Conservation (phyloP, 2,329 filamentous ascomycete species). For the Thielaviopsis punctulata region DNA sequence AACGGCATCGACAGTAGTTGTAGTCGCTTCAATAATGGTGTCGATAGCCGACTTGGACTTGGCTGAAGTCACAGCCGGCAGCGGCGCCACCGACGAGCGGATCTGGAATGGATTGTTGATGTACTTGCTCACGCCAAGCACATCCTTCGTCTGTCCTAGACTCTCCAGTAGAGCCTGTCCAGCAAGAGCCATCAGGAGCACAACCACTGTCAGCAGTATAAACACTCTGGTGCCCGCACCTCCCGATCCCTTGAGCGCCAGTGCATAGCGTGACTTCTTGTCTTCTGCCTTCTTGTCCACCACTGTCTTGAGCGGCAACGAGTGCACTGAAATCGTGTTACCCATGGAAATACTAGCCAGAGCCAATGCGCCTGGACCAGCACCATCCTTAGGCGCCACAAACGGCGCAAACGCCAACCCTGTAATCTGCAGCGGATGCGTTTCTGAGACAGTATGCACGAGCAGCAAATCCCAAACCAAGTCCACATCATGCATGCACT, state of each 20-base stretch:
- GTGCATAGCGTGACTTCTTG: constrained; percentile 47
- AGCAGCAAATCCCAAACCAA: constrained; percentile 35
- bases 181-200: constrained; percentile 40
- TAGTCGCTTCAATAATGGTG: background rate
- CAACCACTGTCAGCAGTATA: constrained; percentile 34
- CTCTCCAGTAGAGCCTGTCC: constrained; percentile 49
- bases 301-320: constrained; percentile 46
- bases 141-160: constrained; percentile 36
- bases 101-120: constrained; percentile 8
- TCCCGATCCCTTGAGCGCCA: constrained; percentile 38
- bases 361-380: constrained; percentile 30
- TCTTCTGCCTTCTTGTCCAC: constrained; percentile 23
- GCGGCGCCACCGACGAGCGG: constrained; percentile 5
- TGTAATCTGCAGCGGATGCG: constrained; percentile 42
- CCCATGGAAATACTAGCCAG: constrained; percentile 69
- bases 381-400: constrained; percentile 28
- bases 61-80: constrained; percentile 4
- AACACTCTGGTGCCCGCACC: constrained; percentile 35
- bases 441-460: constrained; percentile 34
- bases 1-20: background rate
- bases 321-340: constrained; percentile 65
- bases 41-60: background rate
- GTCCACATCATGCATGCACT: constrained; percentile 26
- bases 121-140: constrained; percentile 21
- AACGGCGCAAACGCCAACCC: constrained; percentile 38